Conservation (phyloP, 352 stramenopile genomes). For the Pythium insidiosum region DNA sequence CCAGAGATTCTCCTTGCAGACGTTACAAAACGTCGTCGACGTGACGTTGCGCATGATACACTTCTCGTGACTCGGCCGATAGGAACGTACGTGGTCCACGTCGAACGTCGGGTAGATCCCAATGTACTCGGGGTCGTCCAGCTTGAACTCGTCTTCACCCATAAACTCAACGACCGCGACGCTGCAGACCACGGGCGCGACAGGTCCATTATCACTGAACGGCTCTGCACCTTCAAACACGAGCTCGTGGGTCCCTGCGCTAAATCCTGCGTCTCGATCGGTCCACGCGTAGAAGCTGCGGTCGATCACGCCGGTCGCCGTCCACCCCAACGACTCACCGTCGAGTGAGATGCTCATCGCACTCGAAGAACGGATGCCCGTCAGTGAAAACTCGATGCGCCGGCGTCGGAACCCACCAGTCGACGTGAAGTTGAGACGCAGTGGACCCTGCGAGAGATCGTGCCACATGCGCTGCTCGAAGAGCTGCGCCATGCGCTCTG, state of each 20-base stretch:
- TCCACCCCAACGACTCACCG: constrained; percentile 14
- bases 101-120: constrained; percentile 25
- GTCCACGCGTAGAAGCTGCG: constrained; percentile 21
- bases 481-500: constrained; percentile 17
- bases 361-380: constrained; percentile 15
- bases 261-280: constrained; percentile 11
- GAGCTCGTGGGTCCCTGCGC: constrained; percentile 15
- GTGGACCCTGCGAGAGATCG: constrained; percentile 18
- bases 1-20: constrained; percentile 34
- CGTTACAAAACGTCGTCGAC: constrained; percentile 23
- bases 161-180: constrained; percentile 23
- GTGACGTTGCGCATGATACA: constrained; percentile 38
- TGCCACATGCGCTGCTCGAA: constrained; percentile 28
- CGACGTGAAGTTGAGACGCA: constrained; percentile 22
- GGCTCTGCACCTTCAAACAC: constrained; percentile 17
- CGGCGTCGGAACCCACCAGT: constrained; percentile 21
- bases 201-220: constrained; percentile 14
- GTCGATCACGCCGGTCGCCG: constrained; percentile 19
- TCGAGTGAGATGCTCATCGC: constrained; percentile 20
- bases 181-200: constrained; percentile 27
- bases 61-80: constrained; percentile 22
- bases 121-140: constrained; percentile 17
- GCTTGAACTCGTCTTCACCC: constrained; percentile 15
- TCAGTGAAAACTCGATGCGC: constrained; percentile 20
- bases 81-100: constrained; percentile 18